These are phyloP conservation scores for Saposhnikovia divaricata DNA, from an alignment of 129 eudicot species.

Conservation along the genomic window DNA sequence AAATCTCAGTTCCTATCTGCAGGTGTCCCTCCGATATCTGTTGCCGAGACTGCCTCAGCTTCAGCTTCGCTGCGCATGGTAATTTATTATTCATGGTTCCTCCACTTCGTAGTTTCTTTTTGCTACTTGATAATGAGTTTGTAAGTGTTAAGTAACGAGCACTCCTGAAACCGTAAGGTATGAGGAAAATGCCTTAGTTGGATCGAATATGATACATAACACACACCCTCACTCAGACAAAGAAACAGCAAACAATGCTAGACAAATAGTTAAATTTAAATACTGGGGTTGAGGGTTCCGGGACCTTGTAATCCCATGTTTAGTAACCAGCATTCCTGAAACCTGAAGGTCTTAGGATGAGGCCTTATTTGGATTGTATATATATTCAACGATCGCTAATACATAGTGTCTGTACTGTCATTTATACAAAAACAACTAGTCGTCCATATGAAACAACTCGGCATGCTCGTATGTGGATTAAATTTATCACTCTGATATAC, in stretches of 20 bases:
- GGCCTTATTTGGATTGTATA: background rate
- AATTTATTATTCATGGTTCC: conserved; percentile 14
- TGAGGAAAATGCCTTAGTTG: background rate
- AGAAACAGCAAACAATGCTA: background rate
- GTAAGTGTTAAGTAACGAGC: background rate
- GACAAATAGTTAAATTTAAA: background rate
- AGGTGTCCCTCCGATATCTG: conserved; percentile 34
- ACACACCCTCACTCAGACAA: background rate
- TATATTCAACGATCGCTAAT: background rate
- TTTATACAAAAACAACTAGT: background rate
- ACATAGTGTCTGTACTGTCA: background rate
- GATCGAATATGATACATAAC: background rate
- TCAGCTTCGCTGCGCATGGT: conserved; percentile 90
- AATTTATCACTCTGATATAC: background rate
- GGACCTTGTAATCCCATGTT: background rate
- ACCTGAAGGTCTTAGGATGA: background rate
- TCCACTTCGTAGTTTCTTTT: conserved; percentile 1
- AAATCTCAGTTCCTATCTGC: conserved; percentile 39
- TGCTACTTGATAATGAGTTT: background rate
- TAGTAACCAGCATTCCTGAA: background rate
- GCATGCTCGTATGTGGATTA: too few relatives aligned
- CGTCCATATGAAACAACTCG: background rate
- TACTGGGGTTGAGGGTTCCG: background rate
- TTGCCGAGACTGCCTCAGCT: conserved; percentile 62
- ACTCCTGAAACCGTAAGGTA: background rate